Conservation (phyloP, 2,329 filamentous ascomycete species). For the Leptographium wingfieldii region DNA sequence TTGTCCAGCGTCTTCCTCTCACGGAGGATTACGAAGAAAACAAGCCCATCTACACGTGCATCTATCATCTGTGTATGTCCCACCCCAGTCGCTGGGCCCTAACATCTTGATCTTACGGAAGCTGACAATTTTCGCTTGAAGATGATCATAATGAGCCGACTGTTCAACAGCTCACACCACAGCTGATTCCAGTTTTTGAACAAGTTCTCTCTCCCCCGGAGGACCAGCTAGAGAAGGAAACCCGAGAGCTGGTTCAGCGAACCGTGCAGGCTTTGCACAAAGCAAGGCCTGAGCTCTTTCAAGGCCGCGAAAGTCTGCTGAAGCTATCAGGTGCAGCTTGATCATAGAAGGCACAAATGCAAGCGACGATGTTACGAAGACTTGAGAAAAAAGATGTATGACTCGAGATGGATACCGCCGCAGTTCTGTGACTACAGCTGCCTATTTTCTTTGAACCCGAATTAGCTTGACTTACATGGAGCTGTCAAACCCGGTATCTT, state of each 20-base stretch:
- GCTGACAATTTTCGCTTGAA: constrained; percentile 15
- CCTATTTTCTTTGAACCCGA: neutral
- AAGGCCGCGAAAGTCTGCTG: constrained; percentile 17
- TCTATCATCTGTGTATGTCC: constrained; percentile 69
- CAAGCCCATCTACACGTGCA: constrained; percentile 81
- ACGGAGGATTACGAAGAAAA: constrained; percentile 96
- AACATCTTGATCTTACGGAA: neutral
- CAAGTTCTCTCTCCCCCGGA: constrained; percentile 58
- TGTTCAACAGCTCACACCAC: constrained; percentile 55
- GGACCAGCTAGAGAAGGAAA: constrained; percentile 64
- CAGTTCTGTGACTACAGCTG: neutral
- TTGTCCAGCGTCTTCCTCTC: constrained; percentile 70
- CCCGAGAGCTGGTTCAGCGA: constrained; percentile 51
- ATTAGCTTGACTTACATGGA: neutral
- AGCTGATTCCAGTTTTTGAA: constrained; percentile 59
- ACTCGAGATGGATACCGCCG: neutral
- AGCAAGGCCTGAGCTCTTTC: constrained; percentile 20
- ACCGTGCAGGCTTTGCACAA: constrained; percentile 39
- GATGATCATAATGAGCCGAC: constrained; percentile 57
- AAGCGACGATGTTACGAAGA: constrained; percentile 1
- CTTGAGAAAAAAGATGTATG: neutral
- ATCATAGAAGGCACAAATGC: neutral
- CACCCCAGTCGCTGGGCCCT: constrained; percentile 13
- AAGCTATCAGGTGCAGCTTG: constrained; percentile 14
- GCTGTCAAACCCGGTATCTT: neutral